Percentiles rank a stretch among this genome's conserved stretches.
Evolutionary conservation across 2,329 filamentous ascomycete species (phyloP).

Genomic region (Ilyonectria sp.): DNA sequence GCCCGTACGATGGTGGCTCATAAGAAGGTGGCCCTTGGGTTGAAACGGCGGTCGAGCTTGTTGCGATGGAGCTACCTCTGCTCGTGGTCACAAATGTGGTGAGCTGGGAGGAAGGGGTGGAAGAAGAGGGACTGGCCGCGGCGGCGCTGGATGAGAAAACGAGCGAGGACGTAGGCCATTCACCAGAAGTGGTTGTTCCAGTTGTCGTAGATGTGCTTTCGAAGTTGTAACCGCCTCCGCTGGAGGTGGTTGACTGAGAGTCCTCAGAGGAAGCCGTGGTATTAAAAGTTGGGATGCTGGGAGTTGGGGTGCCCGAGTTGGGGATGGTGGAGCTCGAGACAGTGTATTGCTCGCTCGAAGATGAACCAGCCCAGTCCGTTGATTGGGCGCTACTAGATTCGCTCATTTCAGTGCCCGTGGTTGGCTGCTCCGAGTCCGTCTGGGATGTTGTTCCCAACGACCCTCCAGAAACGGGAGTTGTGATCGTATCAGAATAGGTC

Average conservation of each 20-base stretch:
- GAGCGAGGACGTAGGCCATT: conserved; percentile 31
- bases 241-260: conserved; percentile 1
- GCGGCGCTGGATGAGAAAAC: conserved; percentile 30
- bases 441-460: conserved; percentile 8
- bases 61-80: conserved; percentile 13
- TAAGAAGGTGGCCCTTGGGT: conserved; percentile 45
- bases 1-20: conserved; percentile 37
- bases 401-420: conserved; percentile 8
- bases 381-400: neutral
- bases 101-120: conserved; percentile 18
- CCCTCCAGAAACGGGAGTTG: neutral
- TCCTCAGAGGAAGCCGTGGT: neutral
- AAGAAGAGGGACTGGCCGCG: conserved; percentile 20
- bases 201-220: neutral
- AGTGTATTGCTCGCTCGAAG: neutral
- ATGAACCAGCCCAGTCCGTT: conserved; percentile 3
- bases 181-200: neutral
- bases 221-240: conserved; percentile 15
- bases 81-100: conserved; percentile 47
- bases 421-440: conserved; percentile 16
- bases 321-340: neutral
- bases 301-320: neutral
- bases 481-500: neutral
- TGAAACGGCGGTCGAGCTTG: conserved; percentile 12
- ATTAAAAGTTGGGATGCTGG: neutral